Evolutionary conservation across 495 filamentous ascomycete species (phyloP).

Genomic region (Penicillium samsonianum): DNA sequence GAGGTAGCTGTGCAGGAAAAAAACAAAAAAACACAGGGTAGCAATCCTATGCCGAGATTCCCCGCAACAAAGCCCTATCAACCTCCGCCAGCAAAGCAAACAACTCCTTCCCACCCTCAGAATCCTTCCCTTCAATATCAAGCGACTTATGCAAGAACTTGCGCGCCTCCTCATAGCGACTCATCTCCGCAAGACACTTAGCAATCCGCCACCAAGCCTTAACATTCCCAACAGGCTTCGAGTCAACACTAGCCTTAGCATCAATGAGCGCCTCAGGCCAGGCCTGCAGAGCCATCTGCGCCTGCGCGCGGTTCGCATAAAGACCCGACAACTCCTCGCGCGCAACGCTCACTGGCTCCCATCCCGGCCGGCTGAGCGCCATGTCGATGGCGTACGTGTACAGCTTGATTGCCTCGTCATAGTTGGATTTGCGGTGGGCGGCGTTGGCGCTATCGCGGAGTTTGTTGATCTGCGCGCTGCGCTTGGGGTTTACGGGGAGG

Average conservation of each 20-base stretch:
- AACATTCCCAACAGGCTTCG: conserved; percentile 80
- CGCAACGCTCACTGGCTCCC: conserved; percentile 82
- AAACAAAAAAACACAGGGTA: not conserved
- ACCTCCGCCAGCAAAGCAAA: conserved; percentile 69
- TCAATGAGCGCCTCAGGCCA: conserved; percentile 85
- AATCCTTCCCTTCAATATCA: conserved; percentile 79
- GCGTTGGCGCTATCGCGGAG: conserved; percentile 85
- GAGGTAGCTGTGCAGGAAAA: not conserved
- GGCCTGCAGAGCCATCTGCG: conserved; percentile 71
- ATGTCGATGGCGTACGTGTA: conserved; percentile 86
- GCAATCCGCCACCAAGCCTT: conserved; percentile 93
- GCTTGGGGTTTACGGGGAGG: conserved; percentile 58
- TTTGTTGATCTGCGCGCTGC: conserved; percentile 80
- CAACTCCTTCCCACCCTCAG: conserved; percentile 62
- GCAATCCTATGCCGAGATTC: conserved; percentile 7
- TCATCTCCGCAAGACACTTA: conserved; percentile 87
- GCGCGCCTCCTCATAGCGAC: conserved; percentile 76
- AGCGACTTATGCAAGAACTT: conserved; percentile 70
- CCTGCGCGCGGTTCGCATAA: conserved; percentile 87
- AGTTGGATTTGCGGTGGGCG: conserved; percentile 72
- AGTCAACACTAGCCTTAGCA: conserved; percentile 85
- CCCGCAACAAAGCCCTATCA: conserved; percentile 45
- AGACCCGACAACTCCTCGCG: conserved; percentile 78
- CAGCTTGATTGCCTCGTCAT: conserved; percentile 73
- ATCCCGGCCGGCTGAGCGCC: conserved; percentile 76